Evolutionary conservation across 805 yeast species (phyloP).

Genomic region (Metschnikowia baotianmanensis): DNA sequence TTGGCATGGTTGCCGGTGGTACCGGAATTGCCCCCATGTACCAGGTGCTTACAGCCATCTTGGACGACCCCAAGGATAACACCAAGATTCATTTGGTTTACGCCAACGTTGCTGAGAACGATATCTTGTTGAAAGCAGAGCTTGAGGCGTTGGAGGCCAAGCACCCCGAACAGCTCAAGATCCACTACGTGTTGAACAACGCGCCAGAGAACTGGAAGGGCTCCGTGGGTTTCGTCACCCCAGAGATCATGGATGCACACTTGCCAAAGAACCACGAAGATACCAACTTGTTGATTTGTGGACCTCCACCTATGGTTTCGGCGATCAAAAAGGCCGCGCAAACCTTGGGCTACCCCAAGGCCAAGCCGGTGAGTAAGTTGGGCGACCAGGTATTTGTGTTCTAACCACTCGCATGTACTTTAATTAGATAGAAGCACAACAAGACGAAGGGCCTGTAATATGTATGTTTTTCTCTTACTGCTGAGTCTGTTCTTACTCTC

Average conservation of each 20-base stretch:
- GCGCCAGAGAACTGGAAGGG: slow-evolving; percentile 76
- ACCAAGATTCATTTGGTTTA: slow-evolving; percentile 74
- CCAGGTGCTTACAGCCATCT: slow-evolving; percentile 82
- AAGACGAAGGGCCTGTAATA: too few relatives aligned
- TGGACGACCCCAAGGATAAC: slow-evolving; percentile 69
- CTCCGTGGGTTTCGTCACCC: slow-evolving; percentile 75
- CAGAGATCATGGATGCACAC: slow-evolving; percentile 61
- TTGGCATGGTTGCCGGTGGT: slow-evolving; percentile 96
- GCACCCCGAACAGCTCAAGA: slow-evolving; percentile 57
- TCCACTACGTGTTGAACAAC: slow-evolving; percentile 73
- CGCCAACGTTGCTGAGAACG: slow-evolving; percentile 78
- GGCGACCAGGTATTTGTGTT: slow-evolving; percentile 91
- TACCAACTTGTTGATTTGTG: slow-evolving; percentile 78
- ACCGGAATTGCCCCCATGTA: slow-evolving; percentile 97
- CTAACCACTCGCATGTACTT: slow-evolving; percentile 30
- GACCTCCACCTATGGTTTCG: slow-evolving; percentile 90
- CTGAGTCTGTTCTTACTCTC: neutral
- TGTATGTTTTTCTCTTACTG: neutral
- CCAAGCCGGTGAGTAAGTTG: slow-evolving; percentile 83
- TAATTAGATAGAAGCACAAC: neutral
- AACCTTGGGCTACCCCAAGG: slow-evolving; percentile 74
- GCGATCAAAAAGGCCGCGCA: slow-evolving; percentile 78
- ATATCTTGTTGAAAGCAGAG: slow-evolving; percentile 77
- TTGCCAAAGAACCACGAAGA: slow-evolving; percentile 62
- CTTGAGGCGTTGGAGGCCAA: slow-evolving; percentile 61